Evolutionary conservation across 192 early-diverging fungal species (phyloP), one percentile per base, ranked within the genome.

Genomic region (Linnemannia hyalina): DNA sequence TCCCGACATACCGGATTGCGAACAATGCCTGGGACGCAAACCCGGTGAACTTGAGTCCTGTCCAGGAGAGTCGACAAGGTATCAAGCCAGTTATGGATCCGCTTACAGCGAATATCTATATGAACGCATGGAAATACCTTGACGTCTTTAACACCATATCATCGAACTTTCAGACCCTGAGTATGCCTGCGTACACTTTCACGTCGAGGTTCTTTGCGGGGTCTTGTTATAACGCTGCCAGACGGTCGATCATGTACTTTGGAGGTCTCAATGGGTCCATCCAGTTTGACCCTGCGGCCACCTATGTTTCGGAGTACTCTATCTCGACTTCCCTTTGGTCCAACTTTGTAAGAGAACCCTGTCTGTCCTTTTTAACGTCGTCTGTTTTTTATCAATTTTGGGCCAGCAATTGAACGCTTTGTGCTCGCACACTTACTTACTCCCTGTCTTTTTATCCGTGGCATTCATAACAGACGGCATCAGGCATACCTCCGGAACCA

Each of bases 241-340:
- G 83, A 54, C 13, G 42, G 8, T 80, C 83, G 8, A 57, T 85
- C 54, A 60, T 85, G 54, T 85, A 85, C 63, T 85, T 55, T 77
- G 83, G 83, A 11, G 83, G 83, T 2, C 13, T 68, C 47, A 80
- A 68, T 35, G 63, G 16, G 7, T n/a, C 65, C 23, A 46, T 85
- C 32, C n/a, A 49, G 15, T 46, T 80, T 6, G 83, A 85, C 38
- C 63, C 69, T 35, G 23, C 16, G 2, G 78, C 78, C 0, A 85
- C 77, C 2, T 54, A 73, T 54, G 78, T 80, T 4, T 73, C 55
- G 5, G 83, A 85, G 23, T 85, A 85, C 60, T 71, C 16, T 32
- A 70, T 85, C 10, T 4, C 26, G 0, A 36, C 74, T 7, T 23
- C 44, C n/a, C 29, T n/a, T 7, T 85, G 83, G 83, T 68, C 74